These are phyloP conservation scores for Bondarzewia mesenterica DNA, from an alignment of 1,284 basidiomycete species.

Conservation along the genomic window DNA sequence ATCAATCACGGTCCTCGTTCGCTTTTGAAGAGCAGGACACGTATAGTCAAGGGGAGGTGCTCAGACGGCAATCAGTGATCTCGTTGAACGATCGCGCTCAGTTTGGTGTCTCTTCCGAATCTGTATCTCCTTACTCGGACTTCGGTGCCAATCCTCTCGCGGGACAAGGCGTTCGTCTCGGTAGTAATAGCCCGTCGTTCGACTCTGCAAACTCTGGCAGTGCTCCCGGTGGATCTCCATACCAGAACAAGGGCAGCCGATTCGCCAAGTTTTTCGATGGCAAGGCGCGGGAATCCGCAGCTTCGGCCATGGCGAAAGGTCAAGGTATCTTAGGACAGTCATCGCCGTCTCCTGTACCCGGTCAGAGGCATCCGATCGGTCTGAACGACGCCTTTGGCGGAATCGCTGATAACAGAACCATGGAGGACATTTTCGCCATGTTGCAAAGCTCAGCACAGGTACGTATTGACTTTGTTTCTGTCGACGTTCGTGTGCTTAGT, in stretches of 20 bases:
- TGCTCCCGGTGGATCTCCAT: constrained; percentile 19
- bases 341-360: constrained; percentile 35
- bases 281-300: constrained; percentile 44
- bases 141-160: constrained; percentile 11
- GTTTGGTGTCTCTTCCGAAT: constrained; percentile 25
- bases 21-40: constrained; percentile 5
- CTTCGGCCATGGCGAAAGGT: constrained; percentile 26
- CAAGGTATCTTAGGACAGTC: constrained; percentile 29
- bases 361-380: constrained; percentile 34
- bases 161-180: constrained; percentile 14
- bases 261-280: constrained; percentile 79
- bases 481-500: not conserved
- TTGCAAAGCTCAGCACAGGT: constrained; percentile 60
- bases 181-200: constrained; percentile 13
- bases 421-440: constrained; percentile 74
- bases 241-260: constrained; percentile 60
- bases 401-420: constrained; percentile 43
- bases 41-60: constrained; percentile 7
- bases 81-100: constrained; percentile 20
- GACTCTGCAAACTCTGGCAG: constrained; percentile 14
- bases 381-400: constrained; percentile 23
- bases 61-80: constrained; percentile 11
- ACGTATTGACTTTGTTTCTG: constrained; percentile 11
- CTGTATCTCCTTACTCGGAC: constrained; percentile 23
- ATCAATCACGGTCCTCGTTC: constrained; percentile 6